Percentiles rank a stretch among this genome's conserved stretches.
Conservation (phyloP, 2,329 filamentous ascomycete species). For the Simplicillium aogashimaense region DNA sequence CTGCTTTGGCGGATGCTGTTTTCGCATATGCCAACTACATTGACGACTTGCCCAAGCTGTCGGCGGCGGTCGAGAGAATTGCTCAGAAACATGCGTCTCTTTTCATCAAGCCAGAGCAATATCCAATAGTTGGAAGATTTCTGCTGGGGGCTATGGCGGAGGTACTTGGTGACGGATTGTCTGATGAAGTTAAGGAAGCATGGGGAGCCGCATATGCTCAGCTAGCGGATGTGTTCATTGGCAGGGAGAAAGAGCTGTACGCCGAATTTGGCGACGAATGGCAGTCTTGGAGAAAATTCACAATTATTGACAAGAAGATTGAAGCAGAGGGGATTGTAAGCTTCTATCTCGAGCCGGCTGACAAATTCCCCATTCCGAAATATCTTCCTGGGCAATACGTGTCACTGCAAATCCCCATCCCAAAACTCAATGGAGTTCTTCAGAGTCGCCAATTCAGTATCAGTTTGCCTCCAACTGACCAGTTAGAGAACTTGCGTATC, state of each 20-base stretch:
- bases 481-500: too few relatives aligned
- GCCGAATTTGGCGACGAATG: conserved; percentile 30
- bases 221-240: conserved; percentile 62
- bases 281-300: conserved; percentile 40
- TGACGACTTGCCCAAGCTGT: conserved; percentile 54
- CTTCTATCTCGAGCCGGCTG: conserved; percentile 58
- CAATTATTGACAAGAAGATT: conserved; percentile 47
- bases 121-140: conserved; percentile 58
- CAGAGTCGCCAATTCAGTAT: conserved; percentile 72
- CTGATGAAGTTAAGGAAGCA: conserved; percentile 55
- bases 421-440: conserved; percentile 44
- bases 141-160: conserved; percentile 58
- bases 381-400: conserved; percentile 69
- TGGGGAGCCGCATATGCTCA: conserved; percentile 65
- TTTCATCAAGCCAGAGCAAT: conserved; percentile 59
- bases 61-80: conserved; percentile 53
- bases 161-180: conserved; percentile 59
- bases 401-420: conserved; percentile 52
- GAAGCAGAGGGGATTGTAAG: conserved; percentile 54
- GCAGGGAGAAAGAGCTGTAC: conserved; percentile 52
- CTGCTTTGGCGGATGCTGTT: conserved; percentile 59
- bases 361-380: conserved; percentile 42
- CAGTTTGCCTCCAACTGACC: conserved; percentile 20
- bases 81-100: conserved; percentile 68
- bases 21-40: conserved; percentile 66